Conservation (phyloP, 2,329 filamentous ascomycete genomes). For the Microdochium trichocladiopsis region DNA sequence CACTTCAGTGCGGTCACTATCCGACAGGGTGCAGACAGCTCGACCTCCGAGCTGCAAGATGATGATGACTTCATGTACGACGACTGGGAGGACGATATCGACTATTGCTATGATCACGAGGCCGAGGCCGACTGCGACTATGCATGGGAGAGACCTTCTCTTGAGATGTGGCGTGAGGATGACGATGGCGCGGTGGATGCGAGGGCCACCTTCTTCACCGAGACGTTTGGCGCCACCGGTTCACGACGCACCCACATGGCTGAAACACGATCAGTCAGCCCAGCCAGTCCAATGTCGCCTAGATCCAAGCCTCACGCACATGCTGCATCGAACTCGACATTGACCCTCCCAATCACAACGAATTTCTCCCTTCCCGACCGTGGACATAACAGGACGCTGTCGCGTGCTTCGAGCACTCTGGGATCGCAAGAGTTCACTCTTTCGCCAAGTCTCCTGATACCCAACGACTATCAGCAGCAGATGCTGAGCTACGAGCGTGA, state of each 20-base stretch:
- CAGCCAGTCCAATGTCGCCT: slow-evolving; percentile 18
- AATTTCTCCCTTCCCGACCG: slow-evolving; percentile 45
- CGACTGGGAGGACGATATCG: slow-evolving; percentile 63
- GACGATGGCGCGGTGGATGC: slow-evolving; percentile 1
- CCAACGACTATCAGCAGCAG: slow-evolving; percentile 49
- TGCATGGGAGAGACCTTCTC: slow-evolving; percentile 53
- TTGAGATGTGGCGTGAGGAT: slow-evolving; percentile 33
- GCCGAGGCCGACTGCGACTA: slow-evolving; percentile 61
- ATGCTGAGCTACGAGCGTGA: slow-evolving; percentile 34
- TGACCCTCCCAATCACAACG: slow-evolving; percentile 26
- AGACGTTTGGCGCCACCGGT: slow-evolving; percentile 1
- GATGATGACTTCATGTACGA: slow-evolving; percentile 27
- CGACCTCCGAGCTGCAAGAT: slow-evolving; percentile 12
- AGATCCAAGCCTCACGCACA: slow-evolving; percentile 4
- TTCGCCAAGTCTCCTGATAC: slow-evolving; percentile 57
- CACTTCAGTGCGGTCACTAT: slow-evolving; percentile 29
- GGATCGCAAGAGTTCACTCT: slow-evolving; percentile 53
- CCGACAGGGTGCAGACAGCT: slow-evolving; percentile 23
- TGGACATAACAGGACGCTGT: slow-evolving; percentile 30
- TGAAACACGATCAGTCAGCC: slow-evolving; percentile 3
- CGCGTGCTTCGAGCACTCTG: slow-evolving; percentile 46
- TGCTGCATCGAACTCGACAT: slow-evolving; percentile 22
- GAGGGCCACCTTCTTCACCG: background rate
- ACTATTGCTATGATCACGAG: slow-evolving; percentile 65
- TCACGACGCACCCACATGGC: slow-evolving; percentile 7